These are phyloP conservation scores for Fraxinus albicans DNA, from an alignment of 305 asterid genomes.

Conservation along the genomic window DNA sequence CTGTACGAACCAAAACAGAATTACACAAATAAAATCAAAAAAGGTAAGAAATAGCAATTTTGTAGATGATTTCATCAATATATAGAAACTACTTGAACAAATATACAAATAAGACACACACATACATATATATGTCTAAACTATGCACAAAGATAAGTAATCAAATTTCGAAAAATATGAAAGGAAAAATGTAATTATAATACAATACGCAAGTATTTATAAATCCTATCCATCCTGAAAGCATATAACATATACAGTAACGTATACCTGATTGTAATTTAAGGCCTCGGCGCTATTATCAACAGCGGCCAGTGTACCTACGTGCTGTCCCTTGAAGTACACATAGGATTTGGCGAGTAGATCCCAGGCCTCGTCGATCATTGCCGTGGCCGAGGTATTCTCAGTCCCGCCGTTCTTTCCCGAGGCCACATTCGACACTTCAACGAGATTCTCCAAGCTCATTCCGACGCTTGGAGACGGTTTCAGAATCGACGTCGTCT, in stretches of 20 bases:
- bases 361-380: constrained; percentile 59
- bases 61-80: not conserved
- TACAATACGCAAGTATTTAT: not conserved
- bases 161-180: not conserved
- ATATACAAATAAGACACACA: not conserved
- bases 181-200: not conserved
- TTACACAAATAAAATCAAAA: not conserved
- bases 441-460: constrained; percentile 29
- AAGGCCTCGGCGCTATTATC: constrained; percentile 34
- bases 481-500: constrained; percentile 29
- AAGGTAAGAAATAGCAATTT: not conserved
- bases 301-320: constrained; percentile 46
- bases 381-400: constrained; percentile 24
- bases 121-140: not conserved
- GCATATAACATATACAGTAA: not conserved
- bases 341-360: constrained; percentile 33
- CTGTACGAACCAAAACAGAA: not conserved
- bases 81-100: not conserved
- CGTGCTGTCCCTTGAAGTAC: constrained; percentile 35
- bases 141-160: not conserved
- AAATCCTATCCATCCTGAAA: not conserved
- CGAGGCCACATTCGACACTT: constrained; percentile 20
- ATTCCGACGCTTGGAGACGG: constrained; percentile 40
- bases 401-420: constrained; percentile 27
- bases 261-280: constrained; percentile 49